These are phyloP conservation scores for Linnemannia elongata DNA, from an alignment of 192 early-diverging fungal genomes.

Conservation along the genomic window DNA sequence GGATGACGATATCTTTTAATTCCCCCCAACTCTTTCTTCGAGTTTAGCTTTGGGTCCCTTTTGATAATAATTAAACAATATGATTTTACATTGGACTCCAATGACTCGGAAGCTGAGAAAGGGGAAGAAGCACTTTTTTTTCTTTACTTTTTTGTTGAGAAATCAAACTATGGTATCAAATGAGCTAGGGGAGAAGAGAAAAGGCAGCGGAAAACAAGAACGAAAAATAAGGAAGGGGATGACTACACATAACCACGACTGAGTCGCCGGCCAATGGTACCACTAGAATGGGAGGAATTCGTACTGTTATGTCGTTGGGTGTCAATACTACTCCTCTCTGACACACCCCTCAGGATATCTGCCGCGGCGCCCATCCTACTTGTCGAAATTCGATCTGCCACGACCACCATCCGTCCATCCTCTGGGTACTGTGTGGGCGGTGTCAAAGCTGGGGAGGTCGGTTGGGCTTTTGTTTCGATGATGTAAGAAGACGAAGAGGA, in stretches of 20 bases:
- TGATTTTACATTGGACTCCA: no score
- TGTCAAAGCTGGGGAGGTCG: constrained; percentile 32
- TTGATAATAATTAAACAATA: not conserved
- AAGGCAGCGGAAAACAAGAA: not conserved
- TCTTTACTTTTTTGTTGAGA: not conserved
- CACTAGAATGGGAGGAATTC: constrained; percentile 43
- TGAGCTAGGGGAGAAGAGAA: not conserved
- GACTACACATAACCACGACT: constrained; percentile 35
- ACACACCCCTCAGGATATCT: constrained; percentile 37
- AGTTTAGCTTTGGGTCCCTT: not conserved
- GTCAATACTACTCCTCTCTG: constrained; percentile 35
- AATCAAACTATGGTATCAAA: constrained; percentile 1
- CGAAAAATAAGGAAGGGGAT: not conserved
- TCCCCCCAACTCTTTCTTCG: not conserved
- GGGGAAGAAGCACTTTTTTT: not conserved
- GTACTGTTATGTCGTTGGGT: constrained; percentile 34
- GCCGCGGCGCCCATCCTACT: constrained; percentile 28
- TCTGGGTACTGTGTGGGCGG: constrained; percentile 30
- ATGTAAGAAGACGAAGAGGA: not conserved
- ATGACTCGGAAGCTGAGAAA: not conserved
- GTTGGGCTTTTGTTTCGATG: constrained; percentile 45
- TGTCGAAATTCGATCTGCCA: constrained; percentile 18
- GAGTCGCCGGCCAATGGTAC: constrained; percentile 39
- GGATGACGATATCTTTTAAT: constrained; percentile 64
- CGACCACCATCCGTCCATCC: constrained; percentile 21